Evolutionary conservation across 345 rosid genomes (phyloP).

Genomic region (Rhizophora mangle): DNA sequence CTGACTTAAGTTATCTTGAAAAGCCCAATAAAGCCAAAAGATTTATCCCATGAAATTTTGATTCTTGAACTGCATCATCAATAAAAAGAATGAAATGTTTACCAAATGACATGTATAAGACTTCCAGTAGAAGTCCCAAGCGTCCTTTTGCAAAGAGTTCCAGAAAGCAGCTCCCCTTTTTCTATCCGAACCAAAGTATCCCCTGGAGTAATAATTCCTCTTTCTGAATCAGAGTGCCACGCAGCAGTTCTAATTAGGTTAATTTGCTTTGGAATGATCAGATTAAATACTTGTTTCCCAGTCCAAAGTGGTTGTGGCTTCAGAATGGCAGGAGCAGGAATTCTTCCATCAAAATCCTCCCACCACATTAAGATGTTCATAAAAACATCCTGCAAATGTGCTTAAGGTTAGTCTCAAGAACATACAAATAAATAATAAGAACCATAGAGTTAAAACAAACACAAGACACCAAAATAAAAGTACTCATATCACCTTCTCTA

Average conservation of each 20-base stretch:
- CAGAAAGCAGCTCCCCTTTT: conserved; percentile 84
- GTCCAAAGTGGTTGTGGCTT: conserved; percentile 98
- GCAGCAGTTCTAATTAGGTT: conserved; percentile 81
- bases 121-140: conserved; percentile 91
- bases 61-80: background rate
- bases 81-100: conserved; percentile 16
- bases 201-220: conserved; percentile 79
- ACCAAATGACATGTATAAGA: conserved; percentile 97
- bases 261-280: conserved; percentile 96
- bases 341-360: conserved; percentile 99
- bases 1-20: background rate
- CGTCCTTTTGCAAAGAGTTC: conserved; percentile 96
- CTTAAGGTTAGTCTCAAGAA: background rate
- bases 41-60: background rate
- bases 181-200: conserved; percentile 93
- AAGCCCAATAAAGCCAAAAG: background rate
- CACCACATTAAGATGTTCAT: conserved; percentile 99
- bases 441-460: background rate
- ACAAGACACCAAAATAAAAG: background rate
- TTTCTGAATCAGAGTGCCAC: conserved; percentile 83
- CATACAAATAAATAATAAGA: background rate
- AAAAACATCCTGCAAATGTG: conserved; percentile 70
- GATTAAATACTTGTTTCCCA: conserved; percentile 96
- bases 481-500: conserved; percentile 68
- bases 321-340: conserved; percentile 90